These are phyloP conservation scores for Metschnikowia lunata DNA, from an alignment of 805 yeast genomes.

Conservation along the genomic window DNA sequence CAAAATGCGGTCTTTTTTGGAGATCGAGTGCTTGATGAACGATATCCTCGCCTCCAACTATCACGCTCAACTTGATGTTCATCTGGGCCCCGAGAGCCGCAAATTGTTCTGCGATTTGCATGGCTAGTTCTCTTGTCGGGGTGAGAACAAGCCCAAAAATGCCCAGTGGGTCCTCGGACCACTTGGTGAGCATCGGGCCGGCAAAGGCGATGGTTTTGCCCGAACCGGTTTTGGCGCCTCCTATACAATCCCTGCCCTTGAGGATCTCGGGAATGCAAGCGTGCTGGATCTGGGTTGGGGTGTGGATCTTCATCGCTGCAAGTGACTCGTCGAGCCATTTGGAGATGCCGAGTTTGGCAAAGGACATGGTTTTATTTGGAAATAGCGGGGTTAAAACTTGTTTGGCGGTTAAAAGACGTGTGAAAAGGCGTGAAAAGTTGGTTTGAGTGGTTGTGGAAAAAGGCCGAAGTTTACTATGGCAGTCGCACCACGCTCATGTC, in stretches of 20 bases:
- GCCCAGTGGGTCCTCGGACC: conserved; percentile 95
- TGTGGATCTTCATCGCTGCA: conserved; percentile 70
- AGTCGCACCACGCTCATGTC: background rate
- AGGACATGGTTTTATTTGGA: conserved; percentile 29
- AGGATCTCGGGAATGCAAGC: conserved; percentile 87
- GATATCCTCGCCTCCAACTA: conserved; percentile 95
- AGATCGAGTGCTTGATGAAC: conserved; percentile 81
- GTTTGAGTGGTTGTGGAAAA: too few species aligned
- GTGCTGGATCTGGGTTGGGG: conserved; percentile 82
- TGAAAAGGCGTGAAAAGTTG: too few species aligned
- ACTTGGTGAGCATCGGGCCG: conserved; percentile 90
- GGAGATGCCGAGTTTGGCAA: conserved; percentile 68
- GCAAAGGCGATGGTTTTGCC: conserved; percentile 98
- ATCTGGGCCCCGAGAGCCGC: conserved; percentile 86
- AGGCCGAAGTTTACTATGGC: background rate
- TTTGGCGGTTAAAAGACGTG: background rate
- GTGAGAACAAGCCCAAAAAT: conserved; percentile 86
- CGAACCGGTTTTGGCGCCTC: conserved; percentile 97
- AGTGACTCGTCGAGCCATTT: conserved; percentile 85
- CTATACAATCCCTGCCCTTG: conserved; percentile 85
- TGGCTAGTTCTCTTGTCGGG: conserved; percentile 90
- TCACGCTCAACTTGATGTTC: conserved; percentile 76
- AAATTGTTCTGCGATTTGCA: conserved; percentile 96
- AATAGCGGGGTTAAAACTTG: background rate
- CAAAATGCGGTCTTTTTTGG: conserved; percentile 84